Evolutionary conservation across 495 filamentous ascomycete species (phyloP).

Genomic region (Thermothielavioides terrestris): DNA sequence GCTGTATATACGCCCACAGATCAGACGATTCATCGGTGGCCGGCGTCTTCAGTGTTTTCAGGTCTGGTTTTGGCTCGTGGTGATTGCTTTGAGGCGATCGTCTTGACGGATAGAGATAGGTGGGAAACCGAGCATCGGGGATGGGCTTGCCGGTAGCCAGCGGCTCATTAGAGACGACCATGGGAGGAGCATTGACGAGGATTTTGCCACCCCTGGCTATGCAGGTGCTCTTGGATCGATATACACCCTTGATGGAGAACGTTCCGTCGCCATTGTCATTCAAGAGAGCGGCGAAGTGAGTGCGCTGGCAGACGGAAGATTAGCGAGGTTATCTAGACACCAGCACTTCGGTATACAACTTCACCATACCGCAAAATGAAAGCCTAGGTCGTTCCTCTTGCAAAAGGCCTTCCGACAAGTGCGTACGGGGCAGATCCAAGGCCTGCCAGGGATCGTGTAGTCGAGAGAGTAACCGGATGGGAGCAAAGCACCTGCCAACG

Average conservation of each 20-base stretch:
- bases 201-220: constrained; percentile 9
- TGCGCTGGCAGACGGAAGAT: constrained; percentile 1
- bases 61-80: neutral
- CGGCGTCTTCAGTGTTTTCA: neutral
- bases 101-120: neutral
- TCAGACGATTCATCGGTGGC: neutral
- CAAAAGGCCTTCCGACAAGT: constrained; percentile 12
- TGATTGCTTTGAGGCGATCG: neutral
- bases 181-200: constrained; percentile 1
- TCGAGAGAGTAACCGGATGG: constrained; percentile 20
- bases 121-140: neutral
- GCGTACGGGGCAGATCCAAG: constrained; percentile 22
- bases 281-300: constrained; percentile 18
- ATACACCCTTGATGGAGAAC: constrained; percentile 18
- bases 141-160: neutral
- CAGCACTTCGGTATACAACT: neutral
- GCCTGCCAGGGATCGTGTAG: constrained; percentile 1
- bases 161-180: constrained; percentile 10
- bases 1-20: neutral
- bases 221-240: constrained; percentile 6
- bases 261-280: constrained; percentile 36
- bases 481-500: constrained; percentile 13
- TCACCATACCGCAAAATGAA: constrained; percentile 19
- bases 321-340: neutral
- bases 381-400: constrained; percentile 11